Conservation (phyloP, 2,329 filamentous ascomycete species). For the Alternaria panax region DNA sequence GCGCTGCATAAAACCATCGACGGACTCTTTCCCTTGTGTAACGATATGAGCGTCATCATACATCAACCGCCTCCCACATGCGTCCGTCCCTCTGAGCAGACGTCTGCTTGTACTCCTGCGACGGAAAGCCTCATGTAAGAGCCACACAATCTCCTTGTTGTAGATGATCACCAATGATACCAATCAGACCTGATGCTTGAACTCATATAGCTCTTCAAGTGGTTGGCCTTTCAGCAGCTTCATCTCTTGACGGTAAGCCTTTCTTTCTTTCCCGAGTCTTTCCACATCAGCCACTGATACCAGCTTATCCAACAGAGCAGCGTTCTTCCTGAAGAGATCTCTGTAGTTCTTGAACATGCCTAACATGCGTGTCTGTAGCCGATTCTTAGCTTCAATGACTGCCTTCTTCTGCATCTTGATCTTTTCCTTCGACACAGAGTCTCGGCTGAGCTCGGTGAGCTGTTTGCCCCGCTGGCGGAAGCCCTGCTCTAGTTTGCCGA, state of each 20-base stretch:
- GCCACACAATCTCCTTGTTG: background rate
- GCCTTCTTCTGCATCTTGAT: background rate
- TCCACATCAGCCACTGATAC: background rate
- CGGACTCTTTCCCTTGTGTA: background rate
- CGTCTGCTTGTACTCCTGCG: background rate
- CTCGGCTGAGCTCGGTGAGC: background rate
- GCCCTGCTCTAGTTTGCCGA: background rate
- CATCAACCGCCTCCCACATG: background rate
- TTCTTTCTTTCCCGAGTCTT: background rate
- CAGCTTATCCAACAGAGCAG: background rate
- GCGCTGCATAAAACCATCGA: background rate
- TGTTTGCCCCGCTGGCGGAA: constrained; percentile 1
- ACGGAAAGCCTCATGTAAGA: background rate
- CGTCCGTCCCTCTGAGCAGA: background rate
- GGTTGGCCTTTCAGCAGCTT: background rate
- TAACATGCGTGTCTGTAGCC: background rate
- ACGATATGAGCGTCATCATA: background rate
- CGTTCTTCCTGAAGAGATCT: background rate
- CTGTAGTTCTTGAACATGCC: constrained; percentile 3
- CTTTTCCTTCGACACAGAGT: background rate
- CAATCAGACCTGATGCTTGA: background rate
- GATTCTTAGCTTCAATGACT: background rate
- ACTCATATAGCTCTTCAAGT: background rate
- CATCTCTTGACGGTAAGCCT: background rate
- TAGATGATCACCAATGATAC: background rate